Evolutionary conservation across 2,329 filamentous ascomycete genomes (phyloP).

Genomic region (Didymellaceae sp.): DNA sequence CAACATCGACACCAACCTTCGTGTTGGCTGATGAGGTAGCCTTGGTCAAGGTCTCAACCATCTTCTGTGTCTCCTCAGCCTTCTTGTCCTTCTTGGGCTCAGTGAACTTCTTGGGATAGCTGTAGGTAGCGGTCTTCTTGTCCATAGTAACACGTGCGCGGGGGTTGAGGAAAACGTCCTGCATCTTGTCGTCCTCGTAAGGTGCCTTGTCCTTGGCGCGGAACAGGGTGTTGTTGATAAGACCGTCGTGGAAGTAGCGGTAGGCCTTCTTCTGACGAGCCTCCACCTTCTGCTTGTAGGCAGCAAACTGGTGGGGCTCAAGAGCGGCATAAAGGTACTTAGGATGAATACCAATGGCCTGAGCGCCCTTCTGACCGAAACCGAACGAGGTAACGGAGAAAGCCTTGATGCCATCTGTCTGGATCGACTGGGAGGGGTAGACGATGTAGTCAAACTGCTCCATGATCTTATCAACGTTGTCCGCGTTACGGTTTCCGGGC

Average conservation of each 20-base stretch:
- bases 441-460: conserved; percentile 98
- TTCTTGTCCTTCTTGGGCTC: conserved; percentile 70
- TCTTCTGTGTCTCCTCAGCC: conserved; percentile 69
- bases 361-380: conserved; percentile 98
- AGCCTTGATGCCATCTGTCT: conserved; percentile 97
- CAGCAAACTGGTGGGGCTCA: conserved; percentile 79
- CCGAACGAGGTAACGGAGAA: conserved; percentile 99
- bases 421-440: conserved; percentile 92
- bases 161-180: conserved; percentile 90
- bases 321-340: conserved; percentile 96
- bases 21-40: conserved; percentile 65
- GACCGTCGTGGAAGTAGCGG: conserved; percentile 96
- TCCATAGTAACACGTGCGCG: conserved; percentile 83
- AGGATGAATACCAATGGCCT: conserved; percentile 95
- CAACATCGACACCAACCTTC: conserved; percentile 92
- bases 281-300: conserved; percentile 87
- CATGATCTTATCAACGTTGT: conserved; percentile 96
- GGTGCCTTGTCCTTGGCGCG: conserved; percentile 92
- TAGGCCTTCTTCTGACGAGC: conserved; percentile 98
- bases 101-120: conserved; percentile 63
- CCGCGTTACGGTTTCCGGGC: conserved; percentile 95
- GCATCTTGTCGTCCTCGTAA: conserved; percentile 86
- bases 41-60: conserved; percentile 78
- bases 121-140: conserved; percentile 83
- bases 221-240: conserved; percentile 98